Evolutionary conservation across 1,284 basidiomycete species (phyloP), one percentile per base, ranked within the genome.

Genomic region (Prillingera fragicola): DNA sequence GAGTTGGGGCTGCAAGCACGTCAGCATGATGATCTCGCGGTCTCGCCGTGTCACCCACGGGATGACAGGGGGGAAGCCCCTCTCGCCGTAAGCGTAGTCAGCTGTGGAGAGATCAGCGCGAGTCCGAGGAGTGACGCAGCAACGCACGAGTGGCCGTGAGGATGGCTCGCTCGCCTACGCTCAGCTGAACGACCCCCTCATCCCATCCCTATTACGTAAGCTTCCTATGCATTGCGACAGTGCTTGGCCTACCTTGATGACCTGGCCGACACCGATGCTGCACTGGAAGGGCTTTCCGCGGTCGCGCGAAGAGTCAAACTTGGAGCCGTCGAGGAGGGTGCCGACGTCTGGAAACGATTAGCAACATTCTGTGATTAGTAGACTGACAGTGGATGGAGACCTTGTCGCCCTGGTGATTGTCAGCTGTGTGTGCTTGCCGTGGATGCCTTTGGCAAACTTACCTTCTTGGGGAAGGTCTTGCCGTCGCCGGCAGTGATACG

Each of bases 161-260:
- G 38, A 71, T 63, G 31, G 87, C 88, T 72, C 84, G 88, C 71
- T 85, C 68, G 52, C 85, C 85, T 29, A 87, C 34, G 19, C 86
- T 87, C 55, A 89, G 71, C 73, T 85, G 77, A 14, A 77, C 79
- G 24, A 89, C 83, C 46, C 87, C 87, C 72, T 90, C 87, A 64
- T 92, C 87, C 88, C 88, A 92, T 32, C 87, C 88, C 51, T 62
- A 57, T 44, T n/a, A n/a, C n/a, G n/a, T n/a, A n/a, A n/a, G n/a
- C n/a, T n/a, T n/a, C n/a, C n/a, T n/a, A n/a, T n/a, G n/a, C n/a
- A n/a, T n/a, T n/a, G n/a, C n/a, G n/a, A n/a, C n/a, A n/a, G n/a
- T n/a, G 23, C 8, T 7, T 8, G n/a, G 26, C 50, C 3, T 17
- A 52, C 52, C 67, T 78, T 83, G 73, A 90, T 90, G 43, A 90